Base-by-base conservation (phyloP, 805 yeast genomes). In the Candida pseudofarinosa region DNA sequence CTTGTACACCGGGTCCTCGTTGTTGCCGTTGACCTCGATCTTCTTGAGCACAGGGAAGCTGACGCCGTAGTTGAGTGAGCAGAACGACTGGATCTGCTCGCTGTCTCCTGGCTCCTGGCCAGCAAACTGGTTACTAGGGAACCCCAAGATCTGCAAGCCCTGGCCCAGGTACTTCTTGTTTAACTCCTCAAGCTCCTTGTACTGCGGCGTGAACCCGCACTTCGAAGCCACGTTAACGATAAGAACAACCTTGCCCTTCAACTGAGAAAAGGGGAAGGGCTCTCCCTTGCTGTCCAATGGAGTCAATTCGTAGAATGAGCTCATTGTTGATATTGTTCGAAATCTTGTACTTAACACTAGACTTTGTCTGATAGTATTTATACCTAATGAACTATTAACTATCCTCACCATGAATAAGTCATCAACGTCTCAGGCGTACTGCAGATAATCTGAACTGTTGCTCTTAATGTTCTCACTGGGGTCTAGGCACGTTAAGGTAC, bases 21-120 rank as follows among this genome's bases (percentile, higher is more conserved):
- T 67, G 47, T 73, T 65, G 40, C 99, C 99, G 62, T 91, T 93
- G 53, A 93, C 98, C 34, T 90, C 89, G 46, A 89, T 64, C 74
- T 90, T 91, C 61, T 78, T 74, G 78, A 91, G 69, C 26, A 91
- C 76, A 23, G 97, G 97, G 83, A 93, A 91, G 14, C 85, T 71
- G 34, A 91, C 97, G 42, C 97, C 97, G 62, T 82, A 93, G 71
- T 88, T 89, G 55, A 81, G 58, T 35, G 77, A 65, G 65, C 97
- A 89, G 68, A 85, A 85, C 37, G 73, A 63, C 16, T 79, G 81
- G 50, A 88, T 87, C 55, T 85, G 89, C 43, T 80, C 71, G 28
- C 61, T 53, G 23, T 48, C 40, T 3, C 73, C 73, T 19, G 74
- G 74, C 52, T 70, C 76, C 53, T 70, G 74, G 42, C 54, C 50